These are phyloP conservation scores for Metrosideros polymorpha DNA, from an alignment of 441 rosid species.

Conservation along the genomic window DNA sequence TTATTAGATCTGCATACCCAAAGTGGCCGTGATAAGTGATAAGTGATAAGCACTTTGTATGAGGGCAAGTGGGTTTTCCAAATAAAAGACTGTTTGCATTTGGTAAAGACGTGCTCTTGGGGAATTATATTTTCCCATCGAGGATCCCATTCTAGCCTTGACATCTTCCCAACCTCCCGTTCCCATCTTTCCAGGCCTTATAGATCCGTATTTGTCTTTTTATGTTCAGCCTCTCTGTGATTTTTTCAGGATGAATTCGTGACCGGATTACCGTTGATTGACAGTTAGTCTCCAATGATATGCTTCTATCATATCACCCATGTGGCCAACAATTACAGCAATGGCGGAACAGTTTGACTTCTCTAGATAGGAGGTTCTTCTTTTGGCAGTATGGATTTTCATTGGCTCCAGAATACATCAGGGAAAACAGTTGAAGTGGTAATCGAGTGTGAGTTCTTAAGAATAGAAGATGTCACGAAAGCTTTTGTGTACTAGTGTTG, in stretches of 20 bases:
- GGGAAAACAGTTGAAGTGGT: background rate
- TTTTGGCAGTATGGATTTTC: background rate
- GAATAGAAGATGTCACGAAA: background rate
- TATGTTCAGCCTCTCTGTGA: background rate
- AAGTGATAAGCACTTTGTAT: background rate
- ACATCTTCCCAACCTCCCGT: background rate
- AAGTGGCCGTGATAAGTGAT: background rate
- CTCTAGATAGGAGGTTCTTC: background rate
- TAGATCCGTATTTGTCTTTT: background rate
- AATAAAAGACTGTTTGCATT: background rate
- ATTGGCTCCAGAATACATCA: background rate
- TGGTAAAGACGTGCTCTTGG: background rate
- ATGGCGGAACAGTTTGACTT: background rate
- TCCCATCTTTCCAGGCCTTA: background rate
- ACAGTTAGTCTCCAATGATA: background rate
- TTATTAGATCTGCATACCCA: background rate
- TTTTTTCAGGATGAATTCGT: background rate
- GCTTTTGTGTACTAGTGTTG: background rate
- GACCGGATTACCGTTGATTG: background rate
- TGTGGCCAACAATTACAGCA: background rate
- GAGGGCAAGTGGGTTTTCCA: background rate
- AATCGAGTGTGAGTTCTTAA: background rate
- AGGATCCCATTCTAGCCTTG: background rate
- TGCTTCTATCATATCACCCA: background rate
- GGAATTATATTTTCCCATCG: background rate